These are phyloP conservation scores for Apiotrichum gamsii DNA, from an alignment of 1,284 basidiomycete genomes.

Conservation along the genomic window DNA sequence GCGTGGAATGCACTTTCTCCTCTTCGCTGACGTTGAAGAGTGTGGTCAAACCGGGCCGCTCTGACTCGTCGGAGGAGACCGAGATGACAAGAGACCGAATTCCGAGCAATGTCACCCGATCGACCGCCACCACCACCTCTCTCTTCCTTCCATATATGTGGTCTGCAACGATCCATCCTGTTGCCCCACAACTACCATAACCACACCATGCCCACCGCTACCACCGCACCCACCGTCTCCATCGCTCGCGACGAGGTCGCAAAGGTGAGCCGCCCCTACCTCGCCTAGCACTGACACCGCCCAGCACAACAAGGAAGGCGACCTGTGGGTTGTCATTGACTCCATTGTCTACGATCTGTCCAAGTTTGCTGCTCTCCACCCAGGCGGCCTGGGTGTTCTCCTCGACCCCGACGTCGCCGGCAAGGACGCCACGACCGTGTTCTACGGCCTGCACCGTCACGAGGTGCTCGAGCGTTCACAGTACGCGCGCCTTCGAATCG, in stretches of 20 bases:
- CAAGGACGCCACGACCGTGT: constrained; percentile 75
- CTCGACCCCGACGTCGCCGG: constrained; percentile 67
- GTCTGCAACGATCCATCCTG: too few relatives aligned
- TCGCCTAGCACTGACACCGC: neutral
- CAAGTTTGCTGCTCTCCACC: constrained; percentile 71
- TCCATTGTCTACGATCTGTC: constrained; percentile 75
- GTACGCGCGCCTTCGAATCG: constrained; percentile 64
- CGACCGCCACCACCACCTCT: too few relatives aligned
- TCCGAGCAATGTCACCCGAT: too few relatives aligned
- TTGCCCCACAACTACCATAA: too few relatives aligned
- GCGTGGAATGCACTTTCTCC: too few relatives aligned
- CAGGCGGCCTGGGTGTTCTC: constrained; percentile 74
- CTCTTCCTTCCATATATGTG: too few relatives aligned
- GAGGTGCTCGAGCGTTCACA: constrained; percentile 70
- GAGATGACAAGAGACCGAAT: too few relatives aligned
- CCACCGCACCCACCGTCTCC: too few relatives aligned
- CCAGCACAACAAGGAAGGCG: constrained; percentile 69
- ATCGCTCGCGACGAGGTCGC: constrained; percentile 46
- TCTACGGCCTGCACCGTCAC: constrained; percentile 73
- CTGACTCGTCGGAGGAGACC: too few relatives aligned
- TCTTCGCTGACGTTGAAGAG: too few relatives aligned
- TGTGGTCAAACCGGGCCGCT: too few relatives aligned
- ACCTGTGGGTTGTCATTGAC: constrained; percentile 78
- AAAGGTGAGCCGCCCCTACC: constrained; percentile 32
- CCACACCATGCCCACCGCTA: too few relatives aligned